Evolutionary conservation across 2,329 filamentous ascomycete species (phyloP).

Genomic region (Monosporascus ibericus): DNA sequence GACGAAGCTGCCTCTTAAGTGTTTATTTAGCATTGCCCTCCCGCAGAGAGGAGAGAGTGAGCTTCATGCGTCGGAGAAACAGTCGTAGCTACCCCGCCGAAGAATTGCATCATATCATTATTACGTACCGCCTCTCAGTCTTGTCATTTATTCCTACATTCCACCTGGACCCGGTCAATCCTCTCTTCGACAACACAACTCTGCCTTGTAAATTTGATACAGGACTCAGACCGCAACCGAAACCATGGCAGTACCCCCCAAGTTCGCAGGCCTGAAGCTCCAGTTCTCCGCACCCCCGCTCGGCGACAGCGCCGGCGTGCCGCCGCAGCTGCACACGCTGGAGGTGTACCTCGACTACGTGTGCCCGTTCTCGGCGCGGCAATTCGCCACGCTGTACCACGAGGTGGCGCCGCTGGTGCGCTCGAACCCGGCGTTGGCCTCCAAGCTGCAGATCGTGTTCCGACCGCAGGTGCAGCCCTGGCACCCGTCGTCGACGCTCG

Average conservation of each 20-base stretch:
- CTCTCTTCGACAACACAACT: background rate
- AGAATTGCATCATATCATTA: too few relatives aligned
- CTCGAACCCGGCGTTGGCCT: slow-evolving; percentile 47
- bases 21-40: too few relatives aligned
- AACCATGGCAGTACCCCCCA: slow-evolving; percentile 69
- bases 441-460: slow-evolving; percentile 69
- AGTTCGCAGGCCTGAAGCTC: slow-evolving; percentile 68
- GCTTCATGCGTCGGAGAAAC: too few relatives aligned
- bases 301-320: slow-evolving; percentile 27
- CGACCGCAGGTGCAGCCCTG: slow-evolving; percentile 91
- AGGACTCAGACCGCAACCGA: background rate
- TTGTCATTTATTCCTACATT: too few relatives aligned
- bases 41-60: too few relatives aligned
- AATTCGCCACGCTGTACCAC: slow-evolving; percentile 72
- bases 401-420: slow-evolving; percentile 60
- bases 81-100: too few relatives aligned
- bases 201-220: too few relatives aligned
- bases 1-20: too few relatives aligned
- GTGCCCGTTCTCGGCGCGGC: slow-evolving; percentile 63
- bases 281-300: slow-evolving; percentile 34
- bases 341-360: slow-evolving; percentile 81
- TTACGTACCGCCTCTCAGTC: too few relatives aligned
- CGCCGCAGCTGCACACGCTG: slow-evolving; percentile 49
- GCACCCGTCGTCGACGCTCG: slow-evolving; percentile 80
- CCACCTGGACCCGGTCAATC: background rate